Evolutionary conservation across 2,329 filamentous ascomycete genomes (phyloP), one percentile per base, ranked within the genome.

Genomic region (Neopestalotiopsis sp.): DNA sequence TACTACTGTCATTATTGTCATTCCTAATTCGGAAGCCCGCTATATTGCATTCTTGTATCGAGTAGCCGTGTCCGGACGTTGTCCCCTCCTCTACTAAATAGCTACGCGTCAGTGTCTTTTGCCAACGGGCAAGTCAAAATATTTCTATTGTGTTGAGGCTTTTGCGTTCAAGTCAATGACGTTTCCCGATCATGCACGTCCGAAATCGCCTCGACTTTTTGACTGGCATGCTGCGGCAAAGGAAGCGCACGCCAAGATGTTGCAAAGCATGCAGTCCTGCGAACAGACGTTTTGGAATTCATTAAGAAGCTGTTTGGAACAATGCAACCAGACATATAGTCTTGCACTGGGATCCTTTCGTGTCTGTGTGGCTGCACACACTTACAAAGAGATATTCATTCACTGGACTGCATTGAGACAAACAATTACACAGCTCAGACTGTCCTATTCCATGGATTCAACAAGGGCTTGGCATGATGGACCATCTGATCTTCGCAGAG

Each of bases 21-120:
- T 64, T 34, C 61, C 61, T 64, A 32, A 64, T 64, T 24, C 61
- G 40, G 61, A 12, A 64, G 40, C 17, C 40, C 59, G n/a, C 17
- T n/a, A 17, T 53, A 9, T n/a, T 53, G 13, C n/a, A 7, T 17
- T 3, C 17, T 17, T 53, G 14, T 17, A 12, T 20, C 45, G n/a
- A 53, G 45, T n/a, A 9, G 9, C 45, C 45, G 7, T 20, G 45
- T 17, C 20, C 45, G 20, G 45, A 53, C 2, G 34, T 3, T 38
- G 45, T 5, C 45, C 17, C 45, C 45, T 17, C 45, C 45, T n/a
- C 45, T 17, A 53, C 17, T 53, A 24, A 14, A 17, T 20, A 20
- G 9, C 5, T 20, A 9, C 45, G n/a, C 20, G 34, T 38, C 34
- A 38, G 1, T 38, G 3, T 28, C 24, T 38, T 38, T 38, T 10